Percentiles rank a stretch among this genome's conserved stretches.
These are phyloP conservation scores for Trichomonas tenax DNA, from an alignment of 208 protist species.

Conservation along the genomic window DNA sequence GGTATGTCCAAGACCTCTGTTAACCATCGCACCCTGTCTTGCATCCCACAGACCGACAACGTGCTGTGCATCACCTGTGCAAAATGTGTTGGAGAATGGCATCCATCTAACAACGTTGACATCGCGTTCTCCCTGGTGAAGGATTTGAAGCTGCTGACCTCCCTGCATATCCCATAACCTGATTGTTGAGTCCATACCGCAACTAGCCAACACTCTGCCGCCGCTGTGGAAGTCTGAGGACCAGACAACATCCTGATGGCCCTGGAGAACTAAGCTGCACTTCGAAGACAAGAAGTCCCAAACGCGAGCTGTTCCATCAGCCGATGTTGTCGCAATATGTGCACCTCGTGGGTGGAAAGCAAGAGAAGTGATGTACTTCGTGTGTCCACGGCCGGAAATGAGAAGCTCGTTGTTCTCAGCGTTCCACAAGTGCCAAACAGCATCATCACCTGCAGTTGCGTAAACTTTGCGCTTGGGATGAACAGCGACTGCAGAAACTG, in stretches of 20 bases:
- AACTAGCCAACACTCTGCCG: not conserved
- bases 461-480: not conserved
- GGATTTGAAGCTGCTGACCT: not conserved
- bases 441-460: not conserved
- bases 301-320: not conserved
- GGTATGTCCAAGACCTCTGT: not conserved
- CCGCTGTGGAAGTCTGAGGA: not conserved
- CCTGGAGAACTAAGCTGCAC: not conserved
- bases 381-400: not conserved
- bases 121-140: not conserved
- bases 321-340: not conserved
- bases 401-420: not conserved
- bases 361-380: not conserved
- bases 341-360: not conserved
- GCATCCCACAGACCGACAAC: not conserved
- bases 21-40: not conserved
- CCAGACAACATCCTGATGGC: slow-evolving; percentile 24
- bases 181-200: slow-evolving; percentile 18
- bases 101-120: not conserved
- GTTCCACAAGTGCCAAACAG: not conserved
- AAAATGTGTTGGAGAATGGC: not conserved
- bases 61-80: not conserved
- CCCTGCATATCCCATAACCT: slow-evolving; percentile 16
- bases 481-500: not conserved
- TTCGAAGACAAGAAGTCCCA: slow-evolving; percentile 1